Base-by-base conservation (phyloP, 2,329 filamentous ascomycete genomes). In the Ascomycota sp. region DNA sequence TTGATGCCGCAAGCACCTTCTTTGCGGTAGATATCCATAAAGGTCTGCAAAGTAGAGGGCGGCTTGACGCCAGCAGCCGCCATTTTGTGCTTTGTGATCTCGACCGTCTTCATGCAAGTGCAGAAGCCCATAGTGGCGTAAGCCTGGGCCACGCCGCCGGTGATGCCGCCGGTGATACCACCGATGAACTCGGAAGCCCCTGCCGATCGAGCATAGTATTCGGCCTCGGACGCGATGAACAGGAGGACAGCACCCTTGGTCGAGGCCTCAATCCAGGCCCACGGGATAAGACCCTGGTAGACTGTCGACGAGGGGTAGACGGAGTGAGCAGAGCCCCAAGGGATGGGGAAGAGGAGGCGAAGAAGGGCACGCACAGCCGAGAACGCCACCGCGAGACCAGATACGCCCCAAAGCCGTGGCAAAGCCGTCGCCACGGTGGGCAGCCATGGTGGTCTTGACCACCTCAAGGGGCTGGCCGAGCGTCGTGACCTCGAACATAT, bases 51-150 rank as follows among this genome's bases (percentile, higher is more conserved):
- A 41, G 89, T 95, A 46, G 81, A 74, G n/a, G 73, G 79, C 17
- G 82, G 80, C 61, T 82, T 81, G 41, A 75, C 71, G 43, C 89
- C 89, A 26, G 72, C 42, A 22, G 81, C 75, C 10, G 81, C 83
- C 49, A 89, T 65, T 70, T 95, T 95, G 67, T 89, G 78, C 63
- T 94, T 91, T 50, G 89, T 98, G 59, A 98, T 98, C 59, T 98
- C 89, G 42, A 95, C 89, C 39, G 89, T 98, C 75, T 98, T 98
- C 89, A 98, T 98, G 71, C 89, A 98, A 37, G 89, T 98, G 62
- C 89, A 98, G 74, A 98, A 98, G 43, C 89, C 89, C 86, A 98
- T 98, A 53, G 89, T 98, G 41, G 89, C 89, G 55, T 98, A 98
- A 35, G 89, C 89, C 63, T 98, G 89, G 28, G 86, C 89, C 35